Evolutionary conservation across 2,329 filamentous ascomycete species (phyloP).

Genomic region (Conoideocrella luteorostrata): DNA sequence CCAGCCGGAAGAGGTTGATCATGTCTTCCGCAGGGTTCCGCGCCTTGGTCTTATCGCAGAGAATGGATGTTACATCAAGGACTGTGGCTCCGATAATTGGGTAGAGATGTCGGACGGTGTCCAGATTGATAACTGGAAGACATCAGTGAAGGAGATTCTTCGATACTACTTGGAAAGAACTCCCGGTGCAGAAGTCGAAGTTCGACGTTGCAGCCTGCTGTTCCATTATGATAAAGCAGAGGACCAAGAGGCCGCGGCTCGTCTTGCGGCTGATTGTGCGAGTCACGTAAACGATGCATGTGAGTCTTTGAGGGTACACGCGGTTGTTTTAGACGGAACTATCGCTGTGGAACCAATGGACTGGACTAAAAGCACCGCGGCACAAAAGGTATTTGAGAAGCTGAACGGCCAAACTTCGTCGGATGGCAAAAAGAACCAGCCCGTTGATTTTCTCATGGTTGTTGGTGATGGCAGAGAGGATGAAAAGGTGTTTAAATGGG

Average conservation of each 20-base stretch:
- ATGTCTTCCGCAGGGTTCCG: slow-evolving; percentile 75
- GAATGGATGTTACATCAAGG: slow-evolving; percentile 85
- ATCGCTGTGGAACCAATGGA: slow-evolving; percentile 80
- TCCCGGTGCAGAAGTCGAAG: slow-evolving; percentile 80
- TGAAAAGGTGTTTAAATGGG: slow-evolving; percentile 91
- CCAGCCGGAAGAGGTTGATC: slow-evolving; percentile 80
- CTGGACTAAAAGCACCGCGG: slow-evolving; percentile 83
- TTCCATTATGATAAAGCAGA: slow-evolving; percentile 85
- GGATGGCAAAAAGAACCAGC: slow-evolving; percentile 23
- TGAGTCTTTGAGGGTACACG: slow-evolving; percentile 74
- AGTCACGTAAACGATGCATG: slow-evolving; percentile 95
- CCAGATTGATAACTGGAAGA: slow-evolving; percentile 72
- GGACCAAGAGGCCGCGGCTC: slow-evolving; percentile 66
- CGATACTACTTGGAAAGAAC: slow-evolving; percentile 86
- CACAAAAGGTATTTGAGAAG: slow-evolving; percentile 63
- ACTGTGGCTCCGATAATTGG: slow-evolving; percentile 65
- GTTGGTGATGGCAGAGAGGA: slow-evolving; percentile 89
- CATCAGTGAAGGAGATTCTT: slow-evolving; percentile 74
- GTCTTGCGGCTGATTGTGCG: slow-evolving; percentile 82
- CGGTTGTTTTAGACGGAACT: slow-evolving; percentile 71
- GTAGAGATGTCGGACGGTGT: slow-evolving; percentile 67
- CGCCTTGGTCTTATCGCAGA: slow-evolving; percentile 87
- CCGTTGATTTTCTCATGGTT: slow-evolving; percentile 80
- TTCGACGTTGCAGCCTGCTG: slow-evolving; percentile 83
- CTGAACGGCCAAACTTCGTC: slow-evolving; percentile 35